Percentiles rank a stretch among this genome's conserved stretches.
Conservation (phyloP, 2,329 filamentous ascomycete genomes). For the Cladosporium sp. region DNA sequence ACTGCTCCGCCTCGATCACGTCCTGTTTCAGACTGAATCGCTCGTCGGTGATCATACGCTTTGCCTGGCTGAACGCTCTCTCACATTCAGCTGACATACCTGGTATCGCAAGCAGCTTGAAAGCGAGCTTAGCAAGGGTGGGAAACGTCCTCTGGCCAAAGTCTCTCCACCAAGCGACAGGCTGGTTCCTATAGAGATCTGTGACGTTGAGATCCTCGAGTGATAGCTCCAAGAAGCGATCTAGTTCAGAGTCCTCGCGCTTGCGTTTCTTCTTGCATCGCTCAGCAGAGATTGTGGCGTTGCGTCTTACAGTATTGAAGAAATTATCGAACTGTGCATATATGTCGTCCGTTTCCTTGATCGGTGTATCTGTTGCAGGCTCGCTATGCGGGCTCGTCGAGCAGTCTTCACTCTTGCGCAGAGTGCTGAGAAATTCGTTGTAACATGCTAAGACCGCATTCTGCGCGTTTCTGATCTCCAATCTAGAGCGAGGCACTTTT, state of each 20-base stretch:
- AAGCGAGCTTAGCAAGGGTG: background rate
- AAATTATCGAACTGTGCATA: background rate
- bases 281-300: background rate
- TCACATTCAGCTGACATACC: background rate
- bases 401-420: background rate
- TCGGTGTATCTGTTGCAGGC: background rate
- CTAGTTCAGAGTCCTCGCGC: background rate
- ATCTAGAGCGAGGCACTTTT: background rate
- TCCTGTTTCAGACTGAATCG: background rate
- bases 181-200: background rate
- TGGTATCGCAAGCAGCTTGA: background rate
- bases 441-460: background rate
- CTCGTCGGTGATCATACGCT: background rate
- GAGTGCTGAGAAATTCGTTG: background rate
- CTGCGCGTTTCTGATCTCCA: background rate
- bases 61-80: background rate
- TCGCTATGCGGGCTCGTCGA: background rate
- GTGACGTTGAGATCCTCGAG: background rate
- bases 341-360: background rate
- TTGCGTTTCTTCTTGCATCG: background rate
- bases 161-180: background rate
- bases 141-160: background rate
- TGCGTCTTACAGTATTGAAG: background rate
- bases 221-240: background rate
- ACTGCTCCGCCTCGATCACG: background rate